Percentiles rank a stretch among this genome's conserved stretches.
phyloP scores from a whole-genome alignment of 1,284 basidiomycete genomes.

The Trametes polyzona region DNA sequence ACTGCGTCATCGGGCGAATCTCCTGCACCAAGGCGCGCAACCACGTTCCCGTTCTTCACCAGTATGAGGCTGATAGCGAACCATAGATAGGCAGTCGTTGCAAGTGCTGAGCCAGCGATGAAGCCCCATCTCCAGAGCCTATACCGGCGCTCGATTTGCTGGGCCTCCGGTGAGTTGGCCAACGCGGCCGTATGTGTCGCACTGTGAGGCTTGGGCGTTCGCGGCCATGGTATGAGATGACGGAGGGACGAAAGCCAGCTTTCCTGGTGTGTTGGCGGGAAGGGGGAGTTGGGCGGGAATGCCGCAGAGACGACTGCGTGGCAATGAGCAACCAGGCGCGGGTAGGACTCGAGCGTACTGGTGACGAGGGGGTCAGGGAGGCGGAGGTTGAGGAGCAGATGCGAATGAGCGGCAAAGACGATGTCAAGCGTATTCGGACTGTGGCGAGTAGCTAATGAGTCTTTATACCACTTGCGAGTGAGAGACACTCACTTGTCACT shows the following conservation, averaged over 20 bases:
- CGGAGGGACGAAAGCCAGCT: slow-evolving; percentile 28
- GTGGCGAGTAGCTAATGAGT: no score
- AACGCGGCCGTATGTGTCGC: slow-evolving; percentile 5
- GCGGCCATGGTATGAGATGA: slow-evolving; percentile 28
- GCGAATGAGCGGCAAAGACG: slow-evolving; percentile 66
- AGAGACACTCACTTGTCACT: slow-evolving; percentile 13
- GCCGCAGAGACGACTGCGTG: slow-evolving; percentile 47
- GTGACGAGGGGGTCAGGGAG: slow-evolving; percentile 65
- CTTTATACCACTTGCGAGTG: background rate
- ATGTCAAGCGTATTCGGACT: slow-evolving; percentile 69
- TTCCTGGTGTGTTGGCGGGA: slow-evolving; percentile 21
- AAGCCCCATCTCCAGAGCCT: slow-evolving; percentile 41
- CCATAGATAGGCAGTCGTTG: slow-evolving; percentile 19
- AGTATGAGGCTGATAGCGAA: slow-evolving; percentile 8
- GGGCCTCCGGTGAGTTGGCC: slow-evolving; percentile 25
- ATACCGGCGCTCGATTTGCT: slow-evolving; percentile 42
- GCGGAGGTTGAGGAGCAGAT: slow-evolving; percentile 59
- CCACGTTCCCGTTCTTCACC: slow-evolving; percentile 3
- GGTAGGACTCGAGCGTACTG: slow-evolving; percentile 59
- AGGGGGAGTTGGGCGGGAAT: slow-evolving; percentile 30
- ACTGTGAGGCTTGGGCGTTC: slow-evolving; percentile 5
- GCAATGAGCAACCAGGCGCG: slow-evolving; percentile 59
- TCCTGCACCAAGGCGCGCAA: slow-evolving; percentile 10
- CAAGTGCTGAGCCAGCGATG: slow-evolving; percentile 34
- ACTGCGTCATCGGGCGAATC: slow-evolving; percentile 33